A percentile compares a stretch with the other conserved stretches of the same genome.
These are phyloP conservation scores for Phlebiopsis flavidoalba DNA, from an alignment of 768 basidiomycete species.

Conservation along the genomic window DNA sequence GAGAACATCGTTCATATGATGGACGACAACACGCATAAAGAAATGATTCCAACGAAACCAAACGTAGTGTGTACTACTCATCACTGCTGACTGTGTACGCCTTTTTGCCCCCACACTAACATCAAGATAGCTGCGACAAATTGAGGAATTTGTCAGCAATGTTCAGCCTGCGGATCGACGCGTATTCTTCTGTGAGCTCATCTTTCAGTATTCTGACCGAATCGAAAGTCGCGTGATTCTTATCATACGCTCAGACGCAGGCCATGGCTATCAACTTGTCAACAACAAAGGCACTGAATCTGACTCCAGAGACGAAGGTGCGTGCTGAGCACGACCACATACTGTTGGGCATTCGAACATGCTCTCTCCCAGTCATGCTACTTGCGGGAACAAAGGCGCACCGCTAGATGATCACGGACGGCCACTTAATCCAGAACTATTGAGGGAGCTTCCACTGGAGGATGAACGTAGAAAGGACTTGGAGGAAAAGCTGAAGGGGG, in stretches of 20 bases:
- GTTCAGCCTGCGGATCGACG: background rate
- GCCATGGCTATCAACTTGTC: background rate
- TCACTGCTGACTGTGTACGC: background rate
- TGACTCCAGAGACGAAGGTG: background rate
- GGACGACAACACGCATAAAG: too few species aligned
- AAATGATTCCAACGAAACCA: too few species aligned
- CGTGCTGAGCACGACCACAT: too few species aligned
- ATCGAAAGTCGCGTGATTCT: too few species aligned
- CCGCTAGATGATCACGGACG: background rate
- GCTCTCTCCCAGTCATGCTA: background rate
- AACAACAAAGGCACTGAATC: background rate
- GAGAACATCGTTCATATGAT: too few species aligned
- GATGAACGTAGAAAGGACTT: background rate
- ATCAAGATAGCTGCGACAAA: background rate
- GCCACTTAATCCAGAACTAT: background rate
- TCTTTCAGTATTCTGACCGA: background rate
- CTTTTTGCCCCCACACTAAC: background rate
- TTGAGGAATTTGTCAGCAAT: background rate
- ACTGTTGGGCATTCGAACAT: too few species aligned
- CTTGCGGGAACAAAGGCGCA: background rate
- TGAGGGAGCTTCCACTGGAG: background rate
- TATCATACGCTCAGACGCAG: background rate
- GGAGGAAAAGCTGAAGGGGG: too few species aligned
- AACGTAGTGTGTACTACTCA: too few species aligned
- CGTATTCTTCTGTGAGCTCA: background rate